A percentile compares a stretch with the other conserved stretches of the same genome.
These are phyloP conservation scores for Fusarium sp. DNA, from an alignment of 2,329 filamentous ascomycete genomes.

Conservation along the genomic window DNA sequence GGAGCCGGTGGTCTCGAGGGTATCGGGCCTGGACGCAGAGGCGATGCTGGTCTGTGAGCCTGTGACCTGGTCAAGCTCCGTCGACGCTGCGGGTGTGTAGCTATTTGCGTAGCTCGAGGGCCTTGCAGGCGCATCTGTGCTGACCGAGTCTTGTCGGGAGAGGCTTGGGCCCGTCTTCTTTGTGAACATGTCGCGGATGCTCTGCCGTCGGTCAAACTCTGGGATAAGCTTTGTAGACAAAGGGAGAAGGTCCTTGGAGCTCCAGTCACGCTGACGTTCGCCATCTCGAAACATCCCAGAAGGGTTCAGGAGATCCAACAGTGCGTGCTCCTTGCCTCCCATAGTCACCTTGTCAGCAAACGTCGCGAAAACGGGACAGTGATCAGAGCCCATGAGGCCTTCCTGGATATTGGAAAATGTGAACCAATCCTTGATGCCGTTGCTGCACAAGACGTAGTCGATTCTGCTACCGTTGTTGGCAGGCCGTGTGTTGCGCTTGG, in stretches of 20 bases:
- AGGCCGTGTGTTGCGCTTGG: constrained; percentile 91
- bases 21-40: not conserved
- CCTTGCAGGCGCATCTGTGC: not conserved
- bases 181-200: constrained; percentile 91
- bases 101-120: not conserved
- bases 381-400: constrained; percentile 91
- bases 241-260: constrained; percentile 69
- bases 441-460: constrained; percentile 88
- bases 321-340: constrained; percentile 58
- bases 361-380: constrained; percentile 88
- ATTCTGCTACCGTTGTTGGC: constrained; percentile 93
- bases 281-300: constrained; percentile 73
- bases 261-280: constrained; percentile 70
- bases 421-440: constrained; percentile 82
- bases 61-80: not conserved
- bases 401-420: constrained; percentile 86
- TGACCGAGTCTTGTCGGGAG: constrained; percentile 9
- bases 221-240: constrained; percentile 84
- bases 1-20: not conserved
- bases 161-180: constrained; percentile 40
- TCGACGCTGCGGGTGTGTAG: not conserved
- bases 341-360: constrained; percentile 69
- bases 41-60: not conserved
- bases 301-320: constrained; percentile 81
- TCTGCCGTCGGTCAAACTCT: constrained; percentile 84